Percentiles rank a stretch among this genome's conserved stretches.
These are phyloP conservation scores for Collybiopsis luxurians DNA, from an alignment of 768 basidiomycete genomes.

Conservation along the genomic window DNA sequence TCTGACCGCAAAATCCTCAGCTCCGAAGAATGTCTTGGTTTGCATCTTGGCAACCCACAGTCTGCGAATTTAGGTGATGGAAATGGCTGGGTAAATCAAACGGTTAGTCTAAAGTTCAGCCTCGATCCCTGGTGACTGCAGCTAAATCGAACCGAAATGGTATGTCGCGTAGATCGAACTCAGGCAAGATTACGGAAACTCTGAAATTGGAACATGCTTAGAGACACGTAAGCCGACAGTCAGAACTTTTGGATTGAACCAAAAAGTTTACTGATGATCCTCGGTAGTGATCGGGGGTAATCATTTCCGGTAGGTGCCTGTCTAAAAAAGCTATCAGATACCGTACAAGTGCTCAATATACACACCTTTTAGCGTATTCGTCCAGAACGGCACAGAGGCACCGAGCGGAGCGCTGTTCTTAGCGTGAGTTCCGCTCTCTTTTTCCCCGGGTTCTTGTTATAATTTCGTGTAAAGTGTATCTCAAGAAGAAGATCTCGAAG, in stretches of 20 bases:
- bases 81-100: conserved; percentile 51
- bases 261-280: too few relatives aligned
- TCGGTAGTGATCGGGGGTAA: conserved; percentile 61
- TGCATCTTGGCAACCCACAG: conserved; percentile 65
- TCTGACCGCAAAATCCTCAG: conserved; percentile 5
- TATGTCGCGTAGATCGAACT: conserved; percentile 53
- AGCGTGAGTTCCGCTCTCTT: conserved; percentile 37
- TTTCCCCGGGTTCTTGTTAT: background rate
- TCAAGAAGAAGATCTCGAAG: conserved; percentile 17
- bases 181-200: conserved; percentile 73
- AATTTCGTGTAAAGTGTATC: background rate
- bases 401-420: conserved; percentile 56
- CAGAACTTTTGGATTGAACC: too few relatives aligned
- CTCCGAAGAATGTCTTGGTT: conserved; percentile 65
- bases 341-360: background rate
- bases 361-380: conserved; percentile 1
- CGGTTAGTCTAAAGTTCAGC: conserved; percentile 22
- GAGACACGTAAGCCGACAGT: conserved; percentile 43
- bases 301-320: conserved; percentile 56
- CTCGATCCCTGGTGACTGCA: conserved; percentile 9
- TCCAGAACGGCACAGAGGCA: conserved; percentile 40
- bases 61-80: conserved; percentile 80
- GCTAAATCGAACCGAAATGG: background rate
- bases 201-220: conserved; percentile 63
- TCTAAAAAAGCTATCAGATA: background rate